Base-by-base conservation (phyloP, 2,329 filamentous ascomycete species). In the Epichloe gansuensis region DNA sequence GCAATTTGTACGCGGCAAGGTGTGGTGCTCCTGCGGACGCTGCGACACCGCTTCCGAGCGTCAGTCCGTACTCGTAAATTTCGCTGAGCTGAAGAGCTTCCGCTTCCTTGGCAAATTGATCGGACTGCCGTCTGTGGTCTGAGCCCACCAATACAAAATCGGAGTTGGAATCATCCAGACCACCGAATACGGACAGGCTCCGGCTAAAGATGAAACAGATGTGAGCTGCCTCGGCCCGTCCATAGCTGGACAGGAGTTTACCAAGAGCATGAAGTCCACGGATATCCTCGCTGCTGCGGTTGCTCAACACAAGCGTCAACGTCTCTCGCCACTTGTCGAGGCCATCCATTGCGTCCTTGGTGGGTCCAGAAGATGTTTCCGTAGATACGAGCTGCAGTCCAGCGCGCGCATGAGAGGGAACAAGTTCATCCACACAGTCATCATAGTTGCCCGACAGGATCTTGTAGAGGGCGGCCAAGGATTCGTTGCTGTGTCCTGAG, bases 291-390 rank as follows among this genome's bases (percentile, higher is more conserved):
- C 77, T 69, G 56, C 86, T 95, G 55, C 93, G 82, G 67, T 98
- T 98, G 68, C 87, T 91, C 42, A 96, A 69, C 27, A 97, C 80
- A 54, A 98, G 73, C 2, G 84, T 81, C 40, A 97, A 71, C 0
- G 93, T 96, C 67, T 98, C 93, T 43, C 83, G 82, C 93, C 93
- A 98, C 66, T 89, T 89, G 61, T 97, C 87, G 21, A 98, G 73
- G 4, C 93, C 93, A 60, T 88, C 86, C 5, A 91, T 74, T 0
- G 84, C 83, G 65, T 93, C 89, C 57, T 82, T 84, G 0, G 81
- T 74, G 35, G 80, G 69, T 2, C 76, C 79, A 7, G 74, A 70
- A 6, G 78, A 73, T 53, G 81, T 74, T 3, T 80, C 76, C n/a
- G 83, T 89, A 56, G 85, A 90, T 58, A 98, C 78, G 71, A 98